Conservation (phyloP, 164 flowering plant genomes). For the Litsea cubeba region DNA sequence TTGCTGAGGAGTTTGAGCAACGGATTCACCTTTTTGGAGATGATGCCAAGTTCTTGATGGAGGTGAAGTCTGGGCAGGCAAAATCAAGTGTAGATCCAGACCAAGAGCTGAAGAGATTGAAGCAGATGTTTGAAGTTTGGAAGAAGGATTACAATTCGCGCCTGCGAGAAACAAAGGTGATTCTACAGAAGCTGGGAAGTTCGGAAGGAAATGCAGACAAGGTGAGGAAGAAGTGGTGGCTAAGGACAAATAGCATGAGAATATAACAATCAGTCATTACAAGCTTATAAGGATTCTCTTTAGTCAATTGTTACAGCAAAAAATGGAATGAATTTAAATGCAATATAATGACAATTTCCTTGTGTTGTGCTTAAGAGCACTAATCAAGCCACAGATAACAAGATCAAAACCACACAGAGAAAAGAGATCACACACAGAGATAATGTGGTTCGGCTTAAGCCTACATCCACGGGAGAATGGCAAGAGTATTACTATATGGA, state of each 20-base stretch:
- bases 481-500: no score
- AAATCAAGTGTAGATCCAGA: conserved; percentile 85
- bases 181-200: conserved; percentile 68
- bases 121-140: conserved; percentile 88
- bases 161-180: conserved; percentile 77
- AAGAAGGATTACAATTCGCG: conserved; percentile 82
- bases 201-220: conserved; percentile 50
- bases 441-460: no score
- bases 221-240: conserved; percentile 87
- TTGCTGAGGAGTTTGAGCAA: conserved; percentile 91
- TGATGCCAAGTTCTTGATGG: conserved; percentile 93
- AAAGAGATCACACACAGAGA: no score
- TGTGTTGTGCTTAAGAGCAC: no score
- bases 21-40: conserved; percentile 86
- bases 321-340: no score
- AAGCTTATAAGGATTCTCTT: no score
- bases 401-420: no score
- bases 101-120: conserved; percentile 69
- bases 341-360: no score
- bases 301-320: no score
- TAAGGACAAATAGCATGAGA: conserved; percentile 63
- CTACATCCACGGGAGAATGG: no score
- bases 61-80: conserved; percentile 86
- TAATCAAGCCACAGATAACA: no score
- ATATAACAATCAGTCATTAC: conserved; percentile 18